Percentiles rank a stretch among this genome's conserved stretches.
phyloP scores from a whole-genome alignment of 2,329 filamentous ascomycete species.

The Alternaria burnsii region DNA sequence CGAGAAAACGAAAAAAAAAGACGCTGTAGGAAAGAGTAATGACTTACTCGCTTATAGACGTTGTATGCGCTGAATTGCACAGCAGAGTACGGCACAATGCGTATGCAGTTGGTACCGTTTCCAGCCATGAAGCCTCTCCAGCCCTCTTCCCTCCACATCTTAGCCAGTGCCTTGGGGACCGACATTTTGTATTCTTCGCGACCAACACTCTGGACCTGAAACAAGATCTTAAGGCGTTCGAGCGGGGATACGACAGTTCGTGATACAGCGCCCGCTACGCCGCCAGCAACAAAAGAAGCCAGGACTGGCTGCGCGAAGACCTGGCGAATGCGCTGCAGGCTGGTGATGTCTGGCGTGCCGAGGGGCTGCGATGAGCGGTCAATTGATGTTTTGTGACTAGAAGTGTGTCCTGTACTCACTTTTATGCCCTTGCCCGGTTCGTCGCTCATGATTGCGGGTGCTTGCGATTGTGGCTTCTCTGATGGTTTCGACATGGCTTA shows the following conservation, averaged over 20 bases:
- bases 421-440: conserved; percentile 28
- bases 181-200: conserved; percentile 93
- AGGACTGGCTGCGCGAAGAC: conserved; percentile 80
- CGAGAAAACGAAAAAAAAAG: not conserved
- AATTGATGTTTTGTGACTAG: conserved; percentile 15
- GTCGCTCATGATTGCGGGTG: conserved; percentile 30
- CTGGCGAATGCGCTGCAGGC: conserved; percentile 38
- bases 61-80: conserved; percentile 99
- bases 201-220: conserved; percentile 91
- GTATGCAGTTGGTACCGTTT: conserved; percentile 97
- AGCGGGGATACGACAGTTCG: conserved; percentile 96
- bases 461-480: conserved; percentile 28
- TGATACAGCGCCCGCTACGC: conserved; percentile 95
- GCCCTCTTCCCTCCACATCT: conserved; percentile 97
- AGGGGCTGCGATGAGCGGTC: conserved; percentile 27
- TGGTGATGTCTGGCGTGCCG: conserved; percentile 26
- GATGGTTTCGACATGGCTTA: conserved; percentile 31
- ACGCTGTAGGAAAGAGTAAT: not conserved
- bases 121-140: conserved; percentile 98
- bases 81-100: conserved; percentile 96
- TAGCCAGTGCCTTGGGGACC: conserved; percentile 83
- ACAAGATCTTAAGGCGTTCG: conserved; percentile 96
- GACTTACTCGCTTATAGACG: conserved; percentile 86
- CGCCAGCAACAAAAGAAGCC: conserved; percentile 92
- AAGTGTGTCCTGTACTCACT: conserved; percentile 29